Conservation (phyloP, 1,139 yeast genomes). For the Spathaspora sp. region DNA sequence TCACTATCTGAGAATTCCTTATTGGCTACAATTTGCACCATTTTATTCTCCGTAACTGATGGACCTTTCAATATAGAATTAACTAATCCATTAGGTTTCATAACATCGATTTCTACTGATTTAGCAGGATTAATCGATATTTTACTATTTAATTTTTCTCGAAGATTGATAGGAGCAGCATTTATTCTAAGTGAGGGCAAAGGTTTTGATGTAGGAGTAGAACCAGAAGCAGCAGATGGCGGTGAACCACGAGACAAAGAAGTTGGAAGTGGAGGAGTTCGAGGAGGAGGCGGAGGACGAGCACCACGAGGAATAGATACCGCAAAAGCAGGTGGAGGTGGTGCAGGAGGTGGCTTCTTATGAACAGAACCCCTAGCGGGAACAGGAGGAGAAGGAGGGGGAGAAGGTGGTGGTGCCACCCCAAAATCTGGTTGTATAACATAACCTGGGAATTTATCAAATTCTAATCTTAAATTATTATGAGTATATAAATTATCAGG, state of each 20-base stretch:
- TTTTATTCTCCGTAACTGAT: slow-evolving; percentile 8
- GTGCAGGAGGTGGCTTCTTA: background rate
- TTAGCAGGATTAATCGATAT: background rate
- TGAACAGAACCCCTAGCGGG: background rate
- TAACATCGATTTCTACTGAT: background rate
- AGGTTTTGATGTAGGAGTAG: background rate
- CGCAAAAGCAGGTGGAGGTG: too few species aligned
- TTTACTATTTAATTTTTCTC: too few species aligned
- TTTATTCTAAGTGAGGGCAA: too few species aligned
- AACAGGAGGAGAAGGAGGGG: background rate
- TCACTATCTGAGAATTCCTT: slow-evolving; percentile 1
- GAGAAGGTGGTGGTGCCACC: background rate
- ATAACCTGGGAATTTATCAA: background rate
- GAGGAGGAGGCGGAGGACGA: too few species aligned
- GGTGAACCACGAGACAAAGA: background rate
- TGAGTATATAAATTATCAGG: slow-evolving; percentile 31
- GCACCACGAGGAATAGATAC: too few species aligned
- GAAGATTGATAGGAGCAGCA: too few species aligned
- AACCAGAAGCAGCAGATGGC: background rate
- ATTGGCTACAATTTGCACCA: background rate
- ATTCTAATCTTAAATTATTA: background rate
- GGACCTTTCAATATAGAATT: slow-evolving; percentile 13
- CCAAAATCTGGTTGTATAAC: background rate
- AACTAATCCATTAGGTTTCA: background rate
- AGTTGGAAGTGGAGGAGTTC: too few species aligned